Conservation (phyloP, 805 yeast genomes). For the Starmerella cellae region DNA sequence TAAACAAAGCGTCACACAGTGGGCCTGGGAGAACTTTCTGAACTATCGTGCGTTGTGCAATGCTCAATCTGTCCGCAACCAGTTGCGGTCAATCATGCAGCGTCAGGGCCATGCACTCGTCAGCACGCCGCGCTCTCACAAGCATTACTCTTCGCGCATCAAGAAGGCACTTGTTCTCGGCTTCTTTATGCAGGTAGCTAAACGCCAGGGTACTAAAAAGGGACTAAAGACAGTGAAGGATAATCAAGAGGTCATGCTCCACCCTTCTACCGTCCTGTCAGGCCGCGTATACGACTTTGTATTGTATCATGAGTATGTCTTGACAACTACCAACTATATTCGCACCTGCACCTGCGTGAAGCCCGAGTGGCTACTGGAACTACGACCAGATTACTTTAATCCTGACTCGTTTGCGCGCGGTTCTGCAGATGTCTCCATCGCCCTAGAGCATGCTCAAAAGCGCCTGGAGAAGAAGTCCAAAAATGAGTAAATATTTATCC, state of each 20-base stretch:
- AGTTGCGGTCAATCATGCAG: slow-evolving; percentile 72
- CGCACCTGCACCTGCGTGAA: slow-evolving; percentile 83
- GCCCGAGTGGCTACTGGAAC: slow-evolving; percentile 84
- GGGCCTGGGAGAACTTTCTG: slow-evolving; percentile 87
- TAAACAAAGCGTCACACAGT: slow-evolving; percentile 34
- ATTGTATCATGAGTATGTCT: slow-evolving; percentile 85
- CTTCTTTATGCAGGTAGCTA: slow-evolving; percentile 96
- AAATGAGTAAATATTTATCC: background rate
- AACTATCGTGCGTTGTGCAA: slow-evolving; percentile 71
- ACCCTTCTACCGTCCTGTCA: slow-evolving; percentile 74
- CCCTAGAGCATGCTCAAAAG: slow-evolving; percentile 44
- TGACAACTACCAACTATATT: slow-evolving; percentile 85
- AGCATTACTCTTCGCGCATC: slow-evolving; percentile 58
- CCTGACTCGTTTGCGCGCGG: slow-evolving; percentile 51
- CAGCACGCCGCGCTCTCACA: slow-evolving; percentile 54
- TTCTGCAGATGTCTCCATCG: slow-evolving; percentile 58
- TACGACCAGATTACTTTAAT: slow-evolving; percentile 62
- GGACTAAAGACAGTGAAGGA: slow-evolving; percentile 89
- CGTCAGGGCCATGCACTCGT: slow-evolving; percentile 59
- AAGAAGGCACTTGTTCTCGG: slow-evolving; percentile 84
- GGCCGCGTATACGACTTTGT: slow-evolving; percentile 89
- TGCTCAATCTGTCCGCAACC: slow-evolving; percentile 78
- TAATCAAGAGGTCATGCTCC: slow-evolving; percentile 87
- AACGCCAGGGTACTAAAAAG: slow-evolving; percentile 51
- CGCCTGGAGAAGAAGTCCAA: slow-evolving; percentile 13